Evolutionary conservation across 139 green algal species (phyloP).

Genomic region (Coelastrella sp.): DNA sequence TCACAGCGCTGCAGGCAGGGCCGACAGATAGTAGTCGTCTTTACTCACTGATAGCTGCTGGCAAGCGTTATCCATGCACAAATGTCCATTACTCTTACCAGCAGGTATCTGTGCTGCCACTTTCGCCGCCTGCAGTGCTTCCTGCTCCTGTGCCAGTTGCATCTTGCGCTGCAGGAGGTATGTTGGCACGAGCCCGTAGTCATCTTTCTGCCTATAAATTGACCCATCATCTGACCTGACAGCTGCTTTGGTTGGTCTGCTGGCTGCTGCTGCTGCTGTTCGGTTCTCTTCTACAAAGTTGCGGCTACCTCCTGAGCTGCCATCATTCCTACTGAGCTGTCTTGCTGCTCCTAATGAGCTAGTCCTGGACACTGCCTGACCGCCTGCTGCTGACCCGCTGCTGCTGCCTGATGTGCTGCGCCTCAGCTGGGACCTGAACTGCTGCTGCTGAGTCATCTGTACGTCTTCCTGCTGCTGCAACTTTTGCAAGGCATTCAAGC

Average conservation of each 20-base stretch:
- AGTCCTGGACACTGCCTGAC: not conserved
- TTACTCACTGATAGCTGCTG: not conserved
- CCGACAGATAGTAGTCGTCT: not conserved
- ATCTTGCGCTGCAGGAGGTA: slow-evolving; percentile 77
- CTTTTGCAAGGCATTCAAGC: slow-evolving; percentile 64
- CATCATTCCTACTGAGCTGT: not conserved
- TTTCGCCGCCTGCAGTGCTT: slow-evolving; percentile 60
- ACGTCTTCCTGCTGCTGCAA: slow-evolving; percentile 23
- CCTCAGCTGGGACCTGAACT: not conserved
- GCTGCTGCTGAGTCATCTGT: slow-evolving; percentile 10
- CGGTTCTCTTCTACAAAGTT: slow-evolving; percentile 71
- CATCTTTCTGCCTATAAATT: slow-evolving; percentile 55
- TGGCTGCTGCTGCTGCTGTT: slow-evolving; percentile 40
- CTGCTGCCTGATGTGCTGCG: slow-evolving; percentile 16
- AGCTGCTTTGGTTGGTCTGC: slow-evolving; percentile 17
- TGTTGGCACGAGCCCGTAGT: slow-evolving; percentile 62
- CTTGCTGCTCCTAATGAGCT: not conserved
- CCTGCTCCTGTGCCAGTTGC: slow-evolving; percentile 60
- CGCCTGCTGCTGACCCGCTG: not conserved
- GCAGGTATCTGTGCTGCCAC: slow-evolving; percentile 59
- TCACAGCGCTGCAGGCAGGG: not conserved
- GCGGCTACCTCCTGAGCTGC: not conserved
- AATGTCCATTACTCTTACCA: slow-evolving; percentile 37
- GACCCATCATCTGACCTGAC: slow-evolving; percentile 15
- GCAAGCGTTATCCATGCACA: not conserved